Base-by-base conservation (phyloP, 2,329 filamentous ascomycete species). In the Beauveria pseudobassiana region DNA sequence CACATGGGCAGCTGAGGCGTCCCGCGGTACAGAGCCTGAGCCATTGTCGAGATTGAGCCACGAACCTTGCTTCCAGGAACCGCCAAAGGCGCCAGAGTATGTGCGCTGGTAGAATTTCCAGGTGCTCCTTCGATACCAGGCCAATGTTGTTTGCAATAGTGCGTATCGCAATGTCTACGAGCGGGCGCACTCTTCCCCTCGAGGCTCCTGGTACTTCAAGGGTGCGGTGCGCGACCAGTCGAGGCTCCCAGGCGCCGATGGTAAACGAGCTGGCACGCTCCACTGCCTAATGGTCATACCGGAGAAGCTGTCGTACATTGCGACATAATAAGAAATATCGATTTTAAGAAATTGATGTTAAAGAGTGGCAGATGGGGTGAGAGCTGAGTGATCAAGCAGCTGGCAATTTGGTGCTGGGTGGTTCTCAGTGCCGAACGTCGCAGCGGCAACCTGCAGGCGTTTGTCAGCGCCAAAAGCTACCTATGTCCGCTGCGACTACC, bases 201-300 rank as follows among this genome's bases (percentile, higher is more conserved):
- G 50, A 20, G 50, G 50, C 10, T 61, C 42, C 22, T 48, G 59
- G 26, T 67, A 38, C 26, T 68, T 69, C 63, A 70, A 69, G 3
- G 68, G 73, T 22, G 68, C 67, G 24, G 65, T 65, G 43, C 72
- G 71, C 30, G 73, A 74, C 76, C 76, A 77, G 66, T 75, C 73
- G 51, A 64, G 65, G 43, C 70, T 70, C 18, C 64, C 64, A 10
- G 14, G 43, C 43, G 60, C 38, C 60, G 59, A 64, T 57, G 40
- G 63, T 52, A 63, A 70, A n/a, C 66, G 68, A 22, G 72, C 69
- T 26, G 71, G 65, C 40, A 75, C 51, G n/a, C 69, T 69, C 68
- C 72, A 74, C 71, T 77, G 74, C 62, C 64, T 71, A 58, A 72
- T 76, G 63, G 74, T 71, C 51, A 75, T 74, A 20, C 75, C 75